A percentile compares a stretch with the other conserved stretches of the same genome.
Evolutionary conservation across 1,284 basidiomycete genomes (phyloP).

Genomic region (Cerrena zonata): DNA sequence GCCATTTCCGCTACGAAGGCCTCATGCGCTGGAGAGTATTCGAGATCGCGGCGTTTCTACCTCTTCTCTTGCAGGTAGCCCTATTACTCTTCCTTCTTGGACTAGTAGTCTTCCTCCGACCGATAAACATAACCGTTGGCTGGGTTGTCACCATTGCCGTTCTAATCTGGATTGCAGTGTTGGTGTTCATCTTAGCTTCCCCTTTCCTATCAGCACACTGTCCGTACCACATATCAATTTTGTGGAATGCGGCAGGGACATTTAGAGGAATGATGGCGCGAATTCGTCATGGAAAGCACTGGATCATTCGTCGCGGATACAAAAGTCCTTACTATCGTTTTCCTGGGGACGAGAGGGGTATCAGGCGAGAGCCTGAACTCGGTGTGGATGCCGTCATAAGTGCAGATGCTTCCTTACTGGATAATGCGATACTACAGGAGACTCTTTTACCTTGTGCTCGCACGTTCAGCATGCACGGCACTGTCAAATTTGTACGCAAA

Average conservation of each 20-base stretch:
- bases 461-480: background rate
- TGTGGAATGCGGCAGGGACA: background rate
- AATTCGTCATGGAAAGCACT: background rate
- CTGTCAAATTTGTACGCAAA: background rate
- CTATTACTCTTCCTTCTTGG: conserved; percentile 17
- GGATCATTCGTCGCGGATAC: background rate
- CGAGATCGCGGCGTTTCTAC: conserved; percentile 22
- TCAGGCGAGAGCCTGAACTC: background rate
- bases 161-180: background rate
- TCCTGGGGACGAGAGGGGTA: background rate
- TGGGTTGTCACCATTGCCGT: background rate
- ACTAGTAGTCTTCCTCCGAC: conserved; percentile 18
- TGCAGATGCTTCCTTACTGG: background rate
- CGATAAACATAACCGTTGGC: background rate
- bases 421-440: background rate
- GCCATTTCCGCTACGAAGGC: conserved; percentile 20
- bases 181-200: background rate
- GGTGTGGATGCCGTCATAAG: background rate
- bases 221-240: background rate
- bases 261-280: background rate
- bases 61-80: conserved; percentile 19
- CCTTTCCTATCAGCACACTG: background rate
- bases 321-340: background rate
- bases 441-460: background rate
- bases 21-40: conserved; percentile 20